These are phyloP conservation scores for Malassezia psittaci DNA, from an alignment of 1,284 basidiomycete species.

Conservation along the genomic window DNA sequence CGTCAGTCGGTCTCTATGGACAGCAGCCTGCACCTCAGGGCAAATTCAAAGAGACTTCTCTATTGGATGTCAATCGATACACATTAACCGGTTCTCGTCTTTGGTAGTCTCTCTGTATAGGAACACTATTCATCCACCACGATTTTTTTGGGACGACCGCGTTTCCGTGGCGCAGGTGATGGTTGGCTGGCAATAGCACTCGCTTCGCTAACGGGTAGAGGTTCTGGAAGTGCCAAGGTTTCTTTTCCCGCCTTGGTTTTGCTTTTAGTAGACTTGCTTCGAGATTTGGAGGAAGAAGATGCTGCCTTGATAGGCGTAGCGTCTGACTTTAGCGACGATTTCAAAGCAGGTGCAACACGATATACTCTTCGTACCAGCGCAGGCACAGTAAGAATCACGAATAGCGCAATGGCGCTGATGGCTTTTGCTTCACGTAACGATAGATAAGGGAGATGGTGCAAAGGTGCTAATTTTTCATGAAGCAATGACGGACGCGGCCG, in stretches of 20 bases:
- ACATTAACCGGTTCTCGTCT: conserved; percentile 40
- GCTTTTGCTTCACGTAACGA: conserved; percentile 15
- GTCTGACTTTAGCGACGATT: not conserved
- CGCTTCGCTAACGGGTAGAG: not conserved
- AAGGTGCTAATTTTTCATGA: not conserved
- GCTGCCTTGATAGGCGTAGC: not conserved
- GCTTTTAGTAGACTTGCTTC: not conserved
- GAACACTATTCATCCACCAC: too few relatives aligned
- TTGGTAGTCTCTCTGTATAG: conserved; percentile 21
- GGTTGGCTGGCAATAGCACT: not conserved
- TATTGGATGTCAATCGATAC: conserved; percentile 43
- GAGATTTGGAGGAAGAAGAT: not conserved
- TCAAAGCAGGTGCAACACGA: not conserved
- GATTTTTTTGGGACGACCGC: conserved; percentile 2
- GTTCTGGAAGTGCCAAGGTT: not conserved
- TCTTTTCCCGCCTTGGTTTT: not conserved
- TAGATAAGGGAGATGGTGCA: conserved; percentile 10
- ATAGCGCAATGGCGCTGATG: conserved; percentile 1
- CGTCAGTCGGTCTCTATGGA: conserved; percentile 29
- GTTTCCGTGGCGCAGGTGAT: conserved; percentile 1
- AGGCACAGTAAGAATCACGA: conserved; percentile 1
- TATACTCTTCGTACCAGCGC: not conserved
- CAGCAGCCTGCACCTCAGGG: conserved; percentile 13
- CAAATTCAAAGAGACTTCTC: conserved; percentile 14
- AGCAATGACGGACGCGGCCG: not conserved